Evolutionary conservation across 495 filamentous ascomycete genomes (phyloP), one percentile per base, ranked within the genome.

Genomic region (Pyrenula aspistea): DNA sequence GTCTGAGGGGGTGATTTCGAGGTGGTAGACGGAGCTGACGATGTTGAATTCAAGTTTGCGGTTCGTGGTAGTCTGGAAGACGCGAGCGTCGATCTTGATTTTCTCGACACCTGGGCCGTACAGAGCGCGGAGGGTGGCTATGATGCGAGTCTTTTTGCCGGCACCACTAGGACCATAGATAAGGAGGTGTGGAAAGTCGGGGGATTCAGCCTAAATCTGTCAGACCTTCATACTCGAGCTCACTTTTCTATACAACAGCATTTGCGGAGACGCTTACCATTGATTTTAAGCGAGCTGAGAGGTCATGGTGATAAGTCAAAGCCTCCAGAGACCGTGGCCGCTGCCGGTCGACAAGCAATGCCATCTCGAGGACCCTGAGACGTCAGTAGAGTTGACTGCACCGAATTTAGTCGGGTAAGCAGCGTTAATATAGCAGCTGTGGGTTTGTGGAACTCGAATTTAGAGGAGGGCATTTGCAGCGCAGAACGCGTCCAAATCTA

Each of bases 1-100:
- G 63, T 98, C 93, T 0, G 89, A 92, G 1, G 93, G 93, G 1
- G 93, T 98, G 64, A 98, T 98, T 67, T 98, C 93, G 58, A 98
- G 84, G 63, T 98, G 93, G 72, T 98, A 97, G 51, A 95, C 81
- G 0, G 90, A 95, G 23, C 90, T 80, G 51, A 97, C 94, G 59
- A 97, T 95, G 73, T 94, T 98, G 78, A 98, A 98, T 72, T 98
- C 93, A 57, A 97, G 83, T 68, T 97, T 98, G 62, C 93, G 91
- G 70, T 95, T 96, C 66, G 84, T 84, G 20, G 83, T 92, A 1
- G 93, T 96, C 68, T 95, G 90, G 78, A 97, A 98, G 55, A 96
- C 84, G 60, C 93, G 86, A 21, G 89, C 85, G 67, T 96, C 91
- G 74, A 96, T 93, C 71, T 95, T 95, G 76, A 96, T 95, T 77